Evolutionary conservation across 2,329 filamentous ascomycete genomes (phyloP).

Genomic region (Lomentospora prolificans): DNA sequence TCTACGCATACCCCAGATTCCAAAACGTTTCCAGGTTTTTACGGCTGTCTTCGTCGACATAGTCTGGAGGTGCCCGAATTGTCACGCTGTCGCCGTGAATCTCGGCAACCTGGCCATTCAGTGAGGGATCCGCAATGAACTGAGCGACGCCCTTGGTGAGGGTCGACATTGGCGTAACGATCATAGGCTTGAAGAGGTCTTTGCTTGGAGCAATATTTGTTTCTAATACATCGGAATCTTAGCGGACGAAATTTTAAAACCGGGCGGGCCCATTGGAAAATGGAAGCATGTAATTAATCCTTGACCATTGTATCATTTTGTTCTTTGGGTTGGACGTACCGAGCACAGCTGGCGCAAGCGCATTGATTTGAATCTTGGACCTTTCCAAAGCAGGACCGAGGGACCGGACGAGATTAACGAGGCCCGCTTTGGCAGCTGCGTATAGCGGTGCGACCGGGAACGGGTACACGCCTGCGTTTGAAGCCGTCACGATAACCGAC

Average conservation of each 20-base stretch:
- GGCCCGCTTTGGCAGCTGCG: conserved; percentile 34
- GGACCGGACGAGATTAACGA: conserved; percentile 40
- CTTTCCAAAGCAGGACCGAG: conserved; percentile 27
- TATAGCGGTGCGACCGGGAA: conserved; percentile 42
- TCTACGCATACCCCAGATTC: conserved; percentile 31
- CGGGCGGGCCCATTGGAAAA: no score
- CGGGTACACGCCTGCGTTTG: conserved; percentile 41
- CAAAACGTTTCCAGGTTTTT: conserved; percentile 38
- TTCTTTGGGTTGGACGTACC: conserved; percentile 21
- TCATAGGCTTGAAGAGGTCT: conserved; percentile 36
- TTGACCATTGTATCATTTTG: not conserved
- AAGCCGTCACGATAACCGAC: conserved; percentile 41
- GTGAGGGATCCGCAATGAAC: conserved; percentile 26
- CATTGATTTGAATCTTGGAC: conserved; percentile 39
- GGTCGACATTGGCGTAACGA: conserved; percentile 40
- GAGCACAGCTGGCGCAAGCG: conserved; percentile 37
- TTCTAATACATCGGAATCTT: conserved; percentile 21
- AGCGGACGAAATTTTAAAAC: not conserved
- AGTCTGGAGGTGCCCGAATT: conserved; percentile 30
- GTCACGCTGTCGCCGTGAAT: conserved; percentile 41
- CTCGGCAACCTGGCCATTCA: conserved; percentile 38
- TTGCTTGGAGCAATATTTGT: conserved; percentile 34
- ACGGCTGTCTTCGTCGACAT: conserved; percentile 36
- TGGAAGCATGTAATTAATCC: not conserved
- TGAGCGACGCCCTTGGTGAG: conserved; percentile 31